These are phyloP conservation scores for Escovopsis sp. DNA, from an alignment of 2,329 filamentous ascomycete genomes.

Conservation along the genomic window DNA sequence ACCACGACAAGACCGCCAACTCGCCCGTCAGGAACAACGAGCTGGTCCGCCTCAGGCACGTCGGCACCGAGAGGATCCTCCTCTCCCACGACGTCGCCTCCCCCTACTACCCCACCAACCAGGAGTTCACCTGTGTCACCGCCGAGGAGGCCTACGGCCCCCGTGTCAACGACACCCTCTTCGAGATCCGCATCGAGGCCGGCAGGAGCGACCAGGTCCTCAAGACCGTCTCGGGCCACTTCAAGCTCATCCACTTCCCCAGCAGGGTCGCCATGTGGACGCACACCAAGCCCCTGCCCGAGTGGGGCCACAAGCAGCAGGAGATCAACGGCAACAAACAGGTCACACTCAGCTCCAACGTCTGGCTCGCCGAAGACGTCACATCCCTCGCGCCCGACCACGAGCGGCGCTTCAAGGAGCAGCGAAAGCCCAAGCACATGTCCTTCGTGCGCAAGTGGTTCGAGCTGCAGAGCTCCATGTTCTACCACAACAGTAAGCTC, in stretches of 20 bases:
- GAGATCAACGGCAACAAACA: slow-evolving; percentile 99
- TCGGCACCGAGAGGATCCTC: slow-evolving; percentile 73
- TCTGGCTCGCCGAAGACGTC: slow-evolving; percentile 89
- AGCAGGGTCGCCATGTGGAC: slow-evolving; percentile 99
- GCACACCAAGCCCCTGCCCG: slow-evolving; percentile 83
- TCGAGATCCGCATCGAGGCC: slow-evolving; percentile 81
- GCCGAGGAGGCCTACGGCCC: slow-evolving; percentile 56
- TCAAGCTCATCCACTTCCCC: slow-evolving; percentile 89
- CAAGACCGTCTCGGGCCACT: slow-evolving; percentile 80
- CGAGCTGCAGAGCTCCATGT: slow-evolving; percentile 95
- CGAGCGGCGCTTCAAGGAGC: slow-evolving; percentile 58
- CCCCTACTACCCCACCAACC: slow-evolving; percentile 91
- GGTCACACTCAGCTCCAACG: slow-evolving; percentile 71
- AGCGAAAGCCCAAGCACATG: slow-evolving; percentile 65
- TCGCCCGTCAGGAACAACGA: slow-evolving; percentile 70
- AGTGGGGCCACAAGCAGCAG: slow-evolving; percentile 94
- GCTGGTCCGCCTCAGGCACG: slow-evolving; percentile 69
- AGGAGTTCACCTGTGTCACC: slow-evolving; percentile 83
- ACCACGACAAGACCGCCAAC: slow-evolving; percentile 41
- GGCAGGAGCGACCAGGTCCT: slow-evolving; percentile 72
- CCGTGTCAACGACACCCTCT: slow-evolving; percentile 78
- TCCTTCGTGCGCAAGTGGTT: slow-evolving; percentile 91
- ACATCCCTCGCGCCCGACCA: slow-evolving; percentile 61
- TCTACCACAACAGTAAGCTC: slow-evolving; percentile 96
- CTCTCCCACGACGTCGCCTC: slow-evolving; percentile 95